Evolutionary conservation across 306 rosid genomes (phyloP).

Genomic region (Leucaena leucocephala): DNA sequence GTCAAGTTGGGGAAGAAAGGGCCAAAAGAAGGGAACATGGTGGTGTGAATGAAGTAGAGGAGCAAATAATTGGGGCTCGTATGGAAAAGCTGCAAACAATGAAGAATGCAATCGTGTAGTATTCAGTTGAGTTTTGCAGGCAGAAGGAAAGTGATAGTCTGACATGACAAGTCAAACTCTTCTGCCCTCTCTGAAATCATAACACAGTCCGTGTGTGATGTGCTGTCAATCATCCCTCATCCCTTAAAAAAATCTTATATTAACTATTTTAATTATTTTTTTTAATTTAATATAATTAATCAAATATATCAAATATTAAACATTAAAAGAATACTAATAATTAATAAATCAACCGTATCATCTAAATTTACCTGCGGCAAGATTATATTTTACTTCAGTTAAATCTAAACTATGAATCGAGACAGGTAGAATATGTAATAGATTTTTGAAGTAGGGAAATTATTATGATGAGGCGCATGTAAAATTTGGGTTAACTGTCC

Average conservation of each 20-base stretch:
- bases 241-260: neutral
- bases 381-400: too few relatives aligned
- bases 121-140: constrained; percentile 30
- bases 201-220: constrained; percentile 73
- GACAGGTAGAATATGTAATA: too few relatives aligned
- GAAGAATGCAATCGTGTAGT: constrained; percentile 51
- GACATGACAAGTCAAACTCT: constrained; percentile 87
- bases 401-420: too few relatives aligned
- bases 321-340: too few relatives aligned
- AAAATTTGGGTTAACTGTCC: too few relatives aligned
- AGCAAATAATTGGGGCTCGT: constrained; percentile 25
- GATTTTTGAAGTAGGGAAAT: neutral
- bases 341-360: too few relatives aligned
- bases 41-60: constrained; percentile 11
- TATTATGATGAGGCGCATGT: neutral
- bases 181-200: constrained; percentile 76
- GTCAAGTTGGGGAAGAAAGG: neutral
- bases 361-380: too few relatives aligned
- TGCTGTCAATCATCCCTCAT: constrained; percentile 79
- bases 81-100: constrained; percentile 41
- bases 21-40: neutral
- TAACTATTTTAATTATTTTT: too few relatives aligned
- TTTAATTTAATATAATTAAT: too few relatives aligned
- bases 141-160: constrained; percentile 28
- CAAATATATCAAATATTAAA: too few relatives aligned